A percentile compares a stretch with the other conserved stretches of the same genome.
Conservation (phyloP, 169 alveolate species). For the Blepharisma undulans region DNA sequence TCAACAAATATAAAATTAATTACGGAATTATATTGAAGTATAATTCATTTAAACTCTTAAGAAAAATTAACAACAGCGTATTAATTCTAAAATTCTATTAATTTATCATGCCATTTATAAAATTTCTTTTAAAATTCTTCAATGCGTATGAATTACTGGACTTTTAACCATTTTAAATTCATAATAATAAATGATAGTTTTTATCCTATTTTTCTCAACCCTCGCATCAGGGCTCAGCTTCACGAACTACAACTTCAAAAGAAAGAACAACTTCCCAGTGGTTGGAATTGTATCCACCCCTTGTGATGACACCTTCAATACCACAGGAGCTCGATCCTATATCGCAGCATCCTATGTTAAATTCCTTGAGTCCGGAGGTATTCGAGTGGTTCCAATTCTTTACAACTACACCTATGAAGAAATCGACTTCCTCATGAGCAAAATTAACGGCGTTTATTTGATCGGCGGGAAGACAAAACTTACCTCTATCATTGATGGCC, state of each 20-base stretch:
- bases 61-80: background rate
- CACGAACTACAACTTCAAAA: background rate
- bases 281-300: constrained; percentile 22
- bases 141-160: background rate
- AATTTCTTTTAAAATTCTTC: background rate
- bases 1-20: background rate
- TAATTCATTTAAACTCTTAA: background rate
- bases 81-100: background rate
- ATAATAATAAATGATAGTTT: background rate
- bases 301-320: background rate
- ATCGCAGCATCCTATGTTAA: constrained; percentile 72
- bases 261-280: background rate
- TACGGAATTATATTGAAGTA: too few species aligned
- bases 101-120: background rate
- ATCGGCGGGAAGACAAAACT: constrained; percentile 62
- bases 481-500: background rate
- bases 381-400: constrained; percentile 66
- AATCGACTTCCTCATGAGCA: constrained; percentile 25
- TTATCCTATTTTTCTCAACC: background rate
- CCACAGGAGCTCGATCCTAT: constrained; percentile 31
- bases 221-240: background rate
- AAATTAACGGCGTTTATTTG: constrained; percentile 62
- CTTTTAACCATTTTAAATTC: background rate
- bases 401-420: constrained; percentile 44
- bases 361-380: constrained; percentile 67